Base-by-base conservation (phyloP, 1,139 yeast genomes). In the Entelexis paramagnoliae region DNA sequence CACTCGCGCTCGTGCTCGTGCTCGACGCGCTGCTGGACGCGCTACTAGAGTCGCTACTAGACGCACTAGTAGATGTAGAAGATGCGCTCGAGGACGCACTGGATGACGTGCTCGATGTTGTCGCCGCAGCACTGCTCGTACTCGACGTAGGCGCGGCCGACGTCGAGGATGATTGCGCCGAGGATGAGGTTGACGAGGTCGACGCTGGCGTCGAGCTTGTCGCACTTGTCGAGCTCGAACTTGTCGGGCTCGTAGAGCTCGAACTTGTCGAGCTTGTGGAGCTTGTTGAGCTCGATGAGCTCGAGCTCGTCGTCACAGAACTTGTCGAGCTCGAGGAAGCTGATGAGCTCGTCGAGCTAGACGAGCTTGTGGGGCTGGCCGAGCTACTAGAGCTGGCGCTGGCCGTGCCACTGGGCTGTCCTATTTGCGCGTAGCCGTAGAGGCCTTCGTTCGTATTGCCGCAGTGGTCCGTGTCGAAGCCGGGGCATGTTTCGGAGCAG, bases 401-500 rank as follows among this genome's bases (percentile, higher is more conserved):
- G n/a, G 34, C 50, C 1, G 62, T 54, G 11, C 53, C 35, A 29
- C 56, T 51, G 11, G 61, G 56, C 48, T 47, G 45, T 8, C 55
- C 66, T 13, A 75, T 54, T 46, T 66, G 63, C 17, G 74, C 71
- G 58, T 76, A 76, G 4, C 76, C 78, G 57, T 59, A 76, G 13
- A 64, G 62, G 2, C 68, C 69, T 14, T 68, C 57, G 13, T 56
- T 60, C 6, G 54, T 40, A 56, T 66, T 67, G 4, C 79, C 80
- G 58, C 80, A 77, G 38, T 59, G 56, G 57, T 77, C 80, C 11
- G 52, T 48, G 0, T 71, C 70, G 58, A 62, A 77, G 0, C 80
- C 81, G 0, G 83, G 83, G 65, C 88, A 81, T 1, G 65, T 61
- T 3, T 63, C 65, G 39, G 68, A 62, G 66, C 88, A 81, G 24